These are phyloP conservation scores for Phytomonas sp. DNA, from an alignment of 208 protist genomes.

Conservation along the genomic window DNA sequence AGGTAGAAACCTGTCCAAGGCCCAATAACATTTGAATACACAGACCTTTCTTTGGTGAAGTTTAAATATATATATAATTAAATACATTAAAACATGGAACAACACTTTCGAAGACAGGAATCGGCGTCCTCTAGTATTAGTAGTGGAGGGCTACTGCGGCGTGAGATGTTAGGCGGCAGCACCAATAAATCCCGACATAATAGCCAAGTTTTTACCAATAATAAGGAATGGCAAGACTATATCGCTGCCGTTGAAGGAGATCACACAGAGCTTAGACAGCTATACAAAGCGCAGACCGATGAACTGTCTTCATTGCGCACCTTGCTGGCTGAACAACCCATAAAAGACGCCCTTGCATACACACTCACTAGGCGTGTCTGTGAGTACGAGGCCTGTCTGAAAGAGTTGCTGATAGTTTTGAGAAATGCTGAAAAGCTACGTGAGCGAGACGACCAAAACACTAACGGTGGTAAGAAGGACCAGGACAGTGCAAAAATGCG, in stretches of 20 bases:
- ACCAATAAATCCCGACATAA: background rate
- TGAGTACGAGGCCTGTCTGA: constrained; percentile 19
- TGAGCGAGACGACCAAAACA: constrained; percentile 14
- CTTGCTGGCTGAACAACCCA: background rate
- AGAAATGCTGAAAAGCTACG: constrained; percentile 17
- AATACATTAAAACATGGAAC: constrained; percentile 4
- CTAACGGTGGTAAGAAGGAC: background rate
- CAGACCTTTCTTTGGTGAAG: background rate
- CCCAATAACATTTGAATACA: background rate
- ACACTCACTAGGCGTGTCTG: background rate
- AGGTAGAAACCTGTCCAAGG: background rate
- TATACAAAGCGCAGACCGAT: background rate
- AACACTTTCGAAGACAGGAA: constrained; percentile 7
- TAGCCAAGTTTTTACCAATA: background rate
- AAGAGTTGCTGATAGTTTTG: constrained; percentile 18
- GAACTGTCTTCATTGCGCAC: background rate
- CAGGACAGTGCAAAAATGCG: background rate
- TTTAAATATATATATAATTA: background rate
- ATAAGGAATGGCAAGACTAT: background rate
- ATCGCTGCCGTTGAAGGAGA: background rate
- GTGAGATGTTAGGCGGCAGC: background rate
- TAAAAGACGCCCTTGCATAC: background rate
- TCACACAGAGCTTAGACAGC: background rate
- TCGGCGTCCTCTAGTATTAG: constrained; percentile 8
- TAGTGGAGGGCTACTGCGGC: constrained; percentile 6